A percentile compares a stretch with the other conserved stretches of the same genome.
Conservation (phyloP, 495 filamentous ascomycete genomes). For the Acidomyces sp. region DNA sequence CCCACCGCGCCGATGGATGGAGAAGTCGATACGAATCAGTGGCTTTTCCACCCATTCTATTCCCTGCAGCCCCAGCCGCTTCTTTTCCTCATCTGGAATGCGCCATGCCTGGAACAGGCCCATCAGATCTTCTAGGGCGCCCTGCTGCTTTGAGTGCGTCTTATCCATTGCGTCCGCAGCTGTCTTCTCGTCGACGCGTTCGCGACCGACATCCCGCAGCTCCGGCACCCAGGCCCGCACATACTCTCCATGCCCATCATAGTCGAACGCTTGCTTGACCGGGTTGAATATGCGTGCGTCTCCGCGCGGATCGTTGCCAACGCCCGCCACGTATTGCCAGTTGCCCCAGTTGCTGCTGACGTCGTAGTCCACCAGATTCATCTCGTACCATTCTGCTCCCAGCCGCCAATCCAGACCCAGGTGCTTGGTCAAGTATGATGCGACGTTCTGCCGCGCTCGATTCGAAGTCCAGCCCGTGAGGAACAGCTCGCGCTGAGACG, state of each 20-base stretch:
- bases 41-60: conserved; percentile 44
- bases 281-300: conserved; percentile 58
- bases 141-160: too few species aligned
- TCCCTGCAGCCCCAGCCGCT: conserved; percentile 37
- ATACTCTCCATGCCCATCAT: conserved; percentile 52
- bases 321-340: conserved; percentile 63
- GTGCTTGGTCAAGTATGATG: conserved; percentile 56
- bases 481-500: conserved; percentile 52
- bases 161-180: conserved; percentile 9
- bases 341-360: conserved; percentile 61
- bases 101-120: conserved; percentile 54
- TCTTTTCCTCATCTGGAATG: conserved; percentile 37
- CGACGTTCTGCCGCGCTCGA: conserved; percentile 57
- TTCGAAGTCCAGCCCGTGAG: conserved; percentile 63
- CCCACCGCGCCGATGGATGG: conserved; percentile 31
- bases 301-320: conserved; percentile 58
- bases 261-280: conserved; percentile 56
- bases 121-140: conserved; percentile 38
- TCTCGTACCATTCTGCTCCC: conserved; percentile 69
- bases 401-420: conserved; percentile 62
- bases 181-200: conserved; percentile 3
- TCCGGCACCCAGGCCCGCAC: conserved; percentile 55
- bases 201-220: conserved; percentile 32
- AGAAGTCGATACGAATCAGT: conserved; percentile 43
- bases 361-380: conserved; percentile 56